Evolutionary conservation across 805 yeast genomes (phyloP), one percentile per base, ranked within the genome.

Genomic region (Candida coquimbonensis): DNA sequence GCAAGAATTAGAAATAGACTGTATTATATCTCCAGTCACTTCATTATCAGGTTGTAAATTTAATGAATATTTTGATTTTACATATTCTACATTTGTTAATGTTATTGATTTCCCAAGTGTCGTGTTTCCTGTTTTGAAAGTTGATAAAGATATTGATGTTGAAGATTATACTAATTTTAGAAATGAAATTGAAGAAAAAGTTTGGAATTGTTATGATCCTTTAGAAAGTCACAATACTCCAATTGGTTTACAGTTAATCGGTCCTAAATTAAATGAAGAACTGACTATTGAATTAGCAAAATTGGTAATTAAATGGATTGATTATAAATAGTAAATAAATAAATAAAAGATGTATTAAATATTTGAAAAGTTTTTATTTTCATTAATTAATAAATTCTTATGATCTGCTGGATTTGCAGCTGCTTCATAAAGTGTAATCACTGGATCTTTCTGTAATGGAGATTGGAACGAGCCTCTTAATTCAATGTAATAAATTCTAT

Each of bases 401-500:
- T 91, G 97, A 60, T 90, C 97, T 1, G 83, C 78, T 0, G 96
- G 96, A 61, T 90, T 90, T 3, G 97, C 93, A 0, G 96, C 95
- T 45, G 89, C 77, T 64, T 91, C 98, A 62, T 90, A 91, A 19
- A 86, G 59, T 0, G 96, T 73, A 14, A 84, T 72, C 16, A 87
- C 77, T 0, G 96, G 96, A 37, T 84, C 87, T 50, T 74, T 74
- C 31, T 68, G 61, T 42, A 84, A 60, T 34, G 73, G 77, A 7
- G 76, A 69, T 14, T 58, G 54, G 48, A 63, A 74, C 51, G 79
- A 84, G 1, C 98, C 98, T 39, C 96, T 69, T 25, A 91, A 62
- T 47, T 95, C 97, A 38, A 90, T 64, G 53, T 80, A 83, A 53
- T 81, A 81, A 2, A 90, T 45, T 44, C 70, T 75, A 6, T 81